Percentiles rank a stretch among this genome's conserved stretches.
phyloP scores from a whole-genome alignment of 805 yeast species.

The Zygoascus flipseniorum region DNA sequence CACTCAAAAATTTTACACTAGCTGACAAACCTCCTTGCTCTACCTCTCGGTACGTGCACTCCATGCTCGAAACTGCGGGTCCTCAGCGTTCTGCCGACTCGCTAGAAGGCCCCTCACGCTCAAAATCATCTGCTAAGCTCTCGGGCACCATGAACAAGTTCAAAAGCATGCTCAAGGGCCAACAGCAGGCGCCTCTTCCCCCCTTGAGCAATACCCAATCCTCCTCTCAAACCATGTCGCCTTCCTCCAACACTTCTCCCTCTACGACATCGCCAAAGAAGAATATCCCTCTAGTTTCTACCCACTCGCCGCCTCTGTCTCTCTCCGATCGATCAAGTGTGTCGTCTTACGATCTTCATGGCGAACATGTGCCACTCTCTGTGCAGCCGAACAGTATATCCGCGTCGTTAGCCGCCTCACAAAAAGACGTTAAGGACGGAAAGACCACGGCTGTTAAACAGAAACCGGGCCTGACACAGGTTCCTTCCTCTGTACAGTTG shows the following conservation, averaged over 20 bases:
- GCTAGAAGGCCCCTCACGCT: not conserved
- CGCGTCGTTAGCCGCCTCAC: not conserved
- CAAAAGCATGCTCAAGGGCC: conserved; percentile 3
- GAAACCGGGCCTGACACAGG: not conserved
- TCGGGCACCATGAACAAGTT: conserved; percentile 12
- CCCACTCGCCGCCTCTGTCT: not conserved
- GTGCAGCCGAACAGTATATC: not conserved
- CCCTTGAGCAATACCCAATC: not conserved
- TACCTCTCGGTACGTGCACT: not conserved
- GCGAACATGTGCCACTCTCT: not conserved
- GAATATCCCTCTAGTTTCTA: not conserved
- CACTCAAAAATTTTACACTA: not conserved
- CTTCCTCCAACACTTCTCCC: not conserved
- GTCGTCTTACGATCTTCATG: not conserved
- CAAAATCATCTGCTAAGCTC: conserved; percentile 6
- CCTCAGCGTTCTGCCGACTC: not conserved
- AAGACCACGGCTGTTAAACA: not conserved
- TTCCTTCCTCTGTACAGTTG: not conserved
- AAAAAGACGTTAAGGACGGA: not conserved
- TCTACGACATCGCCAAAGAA: not conserved
- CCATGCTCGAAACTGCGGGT: not conserved
- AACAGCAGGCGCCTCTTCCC: not conserved
- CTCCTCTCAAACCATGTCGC: not conserved
- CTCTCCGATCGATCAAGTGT: not conserved
- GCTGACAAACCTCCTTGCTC: not conserved